These are phyloP conservation scores for Castanea crenata DNA, from an alignment of 306 rosid species.

Conservation along the genomic window DNA sequence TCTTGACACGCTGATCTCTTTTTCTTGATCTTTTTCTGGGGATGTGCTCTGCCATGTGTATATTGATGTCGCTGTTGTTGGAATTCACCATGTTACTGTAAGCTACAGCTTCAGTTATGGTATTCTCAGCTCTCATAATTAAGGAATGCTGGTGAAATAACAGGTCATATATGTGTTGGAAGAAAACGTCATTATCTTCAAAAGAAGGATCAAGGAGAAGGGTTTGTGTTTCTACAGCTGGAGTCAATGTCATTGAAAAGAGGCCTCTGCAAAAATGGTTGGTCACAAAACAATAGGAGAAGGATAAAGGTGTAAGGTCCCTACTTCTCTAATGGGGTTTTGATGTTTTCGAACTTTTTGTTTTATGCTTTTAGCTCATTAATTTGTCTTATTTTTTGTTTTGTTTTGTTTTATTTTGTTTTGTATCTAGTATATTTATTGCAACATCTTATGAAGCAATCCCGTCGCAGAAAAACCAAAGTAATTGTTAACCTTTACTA, in stretches of 20 bases:
- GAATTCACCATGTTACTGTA: conserved; percentile 9
- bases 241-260: conserved; percentile 33
- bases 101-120: background rate
- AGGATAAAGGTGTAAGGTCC: no score
- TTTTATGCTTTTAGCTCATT: no score
- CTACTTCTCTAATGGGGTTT: no score
- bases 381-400: no score
- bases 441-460: no score
- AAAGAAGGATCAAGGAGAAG: conserved; percentile 46
- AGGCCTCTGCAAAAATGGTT: conserved; percentile 32
- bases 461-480: no score
- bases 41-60: conserved; percentile 4
- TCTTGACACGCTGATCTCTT: conserved; percentile 86
- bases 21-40: conserved; percentile 53
- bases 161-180: conserved; percentile 28
- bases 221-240: conserved; percentile 26
- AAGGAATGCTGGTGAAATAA: conserved; percentile 13
- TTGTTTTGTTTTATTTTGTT: no score
- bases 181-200: conserved; percentile 38
- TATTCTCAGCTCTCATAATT: background rate
- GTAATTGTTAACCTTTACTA: no score
- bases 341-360: no score
- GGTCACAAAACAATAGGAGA: conserved; percentile 24
- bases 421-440: no score
- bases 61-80: background rate